A percentile compares a stretch with the other conserved stretches of the same genome.
phyloP scores from a whole-genome alignment of 1,284 basidiomycete species.

The Ganoderma lucidum region DNA sequence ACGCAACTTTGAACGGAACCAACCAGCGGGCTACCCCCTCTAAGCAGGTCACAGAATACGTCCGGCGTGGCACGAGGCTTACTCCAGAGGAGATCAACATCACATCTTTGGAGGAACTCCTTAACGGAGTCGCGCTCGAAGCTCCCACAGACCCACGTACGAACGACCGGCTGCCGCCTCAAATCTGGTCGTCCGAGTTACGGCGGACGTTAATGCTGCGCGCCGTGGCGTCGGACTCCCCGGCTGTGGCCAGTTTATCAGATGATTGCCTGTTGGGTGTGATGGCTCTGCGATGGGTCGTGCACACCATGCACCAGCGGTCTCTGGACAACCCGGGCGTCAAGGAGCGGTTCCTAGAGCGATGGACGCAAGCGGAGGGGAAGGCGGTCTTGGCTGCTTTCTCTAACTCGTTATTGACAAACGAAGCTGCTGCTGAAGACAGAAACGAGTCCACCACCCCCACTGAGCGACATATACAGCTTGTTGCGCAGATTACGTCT shows the following conservation, averaged over 20 bases:
- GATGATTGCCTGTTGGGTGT: slow-evolving; percentile 55
- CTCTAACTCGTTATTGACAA: slow-evolving; percentile 11
- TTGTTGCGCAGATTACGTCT: slow-evolving; percentile 72
- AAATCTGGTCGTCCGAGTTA: slow-evolving; percentile 57
- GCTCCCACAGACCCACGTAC: slow-evolving; percentile 26
- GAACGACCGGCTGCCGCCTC: slow-evolving; percentile 35
- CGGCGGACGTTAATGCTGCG: slow-evolving; percentile 67
- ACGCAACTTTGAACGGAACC: background rate
- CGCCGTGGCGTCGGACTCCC: slow-evolving; percentile 63
- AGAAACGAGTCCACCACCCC: slow-evolving; percentile 40
- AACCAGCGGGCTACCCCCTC: slow-evolving; percentile 22
- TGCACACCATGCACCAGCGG: slow-evolving; percentile 56
- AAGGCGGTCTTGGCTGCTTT: slow-evolving; percentile 68
- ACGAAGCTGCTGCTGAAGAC: slow-evolving; percentile 7
- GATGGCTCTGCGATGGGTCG: slow-evolving; percentile 68
- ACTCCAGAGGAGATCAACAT: slow-evolving; percentile 65
- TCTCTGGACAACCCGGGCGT: slow-evolving; percentile 53
- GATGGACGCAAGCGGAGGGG: slow-evolving; percentile 76
- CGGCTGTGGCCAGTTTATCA: slow-evolving; percentile 54
- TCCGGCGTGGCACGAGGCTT: slow-evolving; percentile 75
- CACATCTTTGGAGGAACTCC: slow-evolving; percentile 53
- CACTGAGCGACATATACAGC: slow-evolving; percentile 70
- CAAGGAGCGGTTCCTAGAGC: slow-evolving; percentile 65
- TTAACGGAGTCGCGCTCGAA: slow-evolving; percentile 48
- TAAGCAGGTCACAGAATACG: slow-evolving; percentile 69